Percentiles rank a stretch among this genome's conserved stretches.
Conservation (phyloP, 1,139 yeast species). For the Yamadazyma conglobata region DNA sequence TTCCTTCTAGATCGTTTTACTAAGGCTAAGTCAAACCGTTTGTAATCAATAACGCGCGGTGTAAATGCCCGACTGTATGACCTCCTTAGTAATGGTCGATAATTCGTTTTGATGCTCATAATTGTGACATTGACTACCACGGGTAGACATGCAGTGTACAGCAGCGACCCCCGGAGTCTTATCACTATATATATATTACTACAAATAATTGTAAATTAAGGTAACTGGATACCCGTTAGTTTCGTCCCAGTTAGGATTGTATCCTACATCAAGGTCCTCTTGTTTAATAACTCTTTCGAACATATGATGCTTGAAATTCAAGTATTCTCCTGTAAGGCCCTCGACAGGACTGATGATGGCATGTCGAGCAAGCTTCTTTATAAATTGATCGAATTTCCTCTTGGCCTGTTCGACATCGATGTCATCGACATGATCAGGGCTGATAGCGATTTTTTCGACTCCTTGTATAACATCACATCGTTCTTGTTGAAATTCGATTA, state of each 20-base stretch:
- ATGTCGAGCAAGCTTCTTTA: conserved; percentile 9
- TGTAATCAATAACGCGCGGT: no score
- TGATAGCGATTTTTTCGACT: conserved; percentile 16
- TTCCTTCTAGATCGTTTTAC: no score
- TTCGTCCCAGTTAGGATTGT: conserved; percentile 8
- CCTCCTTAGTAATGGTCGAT: no score
- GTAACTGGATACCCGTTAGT: conserved; percentile 8
- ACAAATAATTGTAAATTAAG: conserved; percentile 10
- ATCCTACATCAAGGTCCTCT: conserved; percentile 4
- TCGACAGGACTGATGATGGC: conserved; percentile 1
- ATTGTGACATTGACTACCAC: no score
- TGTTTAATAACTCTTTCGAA: conserved; percentile 7
- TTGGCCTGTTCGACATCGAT: conserved; percentile 8
- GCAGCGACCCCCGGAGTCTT: no score
- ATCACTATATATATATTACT: not conserved
- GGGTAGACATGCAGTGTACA: no score
- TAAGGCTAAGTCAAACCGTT: no score
- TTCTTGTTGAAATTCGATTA: conserved; percentile 23
- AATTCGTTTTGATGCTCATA: no score
- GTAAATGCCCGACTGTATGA: no score
- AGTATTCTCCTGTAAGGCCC: conserved; percentile 9
- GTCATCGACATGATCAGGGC: conserved; percentile 8
- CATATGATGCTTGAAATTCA: conserved; percentile 11
- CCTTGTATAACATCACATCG: conserved; percentile 26
- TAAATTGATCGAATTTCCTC: conserved; percentile 8